Evolutionary conservation across 1,284 basidiomycete genomes (phyloP).

Genomic region (Ganoderma meredithae): DNA sequence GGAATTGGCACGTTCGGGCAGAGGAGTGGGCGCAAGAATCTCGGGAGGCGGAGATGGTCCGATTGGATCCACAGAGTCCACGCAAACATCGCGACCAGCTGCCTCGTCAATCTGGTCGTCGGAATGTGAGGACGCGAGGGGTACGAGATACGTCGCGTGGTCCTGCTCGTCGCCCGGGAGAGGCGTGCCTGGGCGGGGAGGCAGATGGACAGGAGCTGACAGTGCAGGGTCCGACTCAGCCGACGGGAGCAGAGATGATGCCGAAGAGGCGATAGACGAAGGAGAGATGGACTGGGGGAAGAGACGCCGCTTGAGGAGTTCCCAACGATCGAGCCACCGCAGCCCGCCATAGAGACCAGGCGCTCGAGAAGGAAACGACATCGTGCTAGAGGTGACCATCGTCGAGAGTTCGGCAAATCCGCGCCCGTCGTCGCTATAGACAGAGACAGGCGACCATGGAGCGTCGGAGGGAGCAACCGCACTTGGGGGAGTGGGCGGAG

Average conservation of each 20-base stretch:
- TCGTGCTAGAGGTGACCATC: background rate
- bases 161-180: constrained; percentile 10
- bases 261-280: background rate
- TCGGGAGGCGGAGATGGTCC: background rate
- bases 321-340: constrained; percentile 10
- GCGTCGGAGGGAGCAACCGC: constrained; percentile 8
- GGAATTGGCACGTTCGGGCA: background rate
- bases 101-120: background rate
- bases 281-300: constrained; percentile 1
- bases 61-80: background rate
- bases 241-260: background rate
- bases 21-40: background rate
- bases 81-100: background rate
- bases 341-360: background rate
- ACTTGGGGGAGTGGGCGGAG: background rate
- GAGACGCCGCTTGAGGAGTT: constrained; percentile 1
- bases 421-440: constrained; percentile 17
- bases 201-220: background rate
- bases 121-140: background rate
- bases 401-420: background rate
- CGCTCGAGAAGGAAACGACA: background rate
- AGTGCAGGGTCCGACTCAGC: background rate
- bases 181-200: constrained; percentile 11
- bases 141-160: background rate
- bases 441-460: constrained; percentile 18